phyloP scores from a whole-genome alignment of 225 moss, liverwort and hornwort genomes.

The Physcomitrellopsis africana region DNA sequence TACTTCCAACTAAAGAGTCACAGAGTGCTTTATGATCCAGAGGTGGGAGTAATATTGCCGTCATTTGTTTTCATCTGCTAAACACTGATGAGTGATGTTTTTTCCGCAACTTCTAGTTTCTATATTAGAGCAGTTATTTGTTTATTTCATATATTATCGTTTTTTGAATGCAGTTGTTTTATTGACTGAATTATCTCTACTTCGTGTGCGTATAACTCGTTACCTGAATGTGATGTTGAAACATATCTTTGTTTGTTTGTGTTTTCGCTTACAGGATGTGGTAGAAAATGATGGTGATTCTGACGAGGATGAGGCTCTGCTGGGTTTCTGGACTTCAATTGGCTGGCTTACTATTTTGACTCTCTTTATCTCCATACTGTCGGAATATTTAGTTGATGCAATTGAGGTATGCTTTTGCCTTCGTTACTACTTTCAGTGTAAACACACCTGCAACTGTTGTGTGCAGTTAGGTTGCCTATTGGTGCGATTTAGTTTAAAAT shows the following conservation, averaged over 20 bases:
- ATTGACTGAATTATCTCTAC: too few species aligned
- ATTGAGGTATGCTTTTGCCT: conserved; percentile 48
- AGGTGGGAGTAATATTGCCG: conserved; percentile 24
- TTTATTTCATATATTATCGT: too few species aligned
- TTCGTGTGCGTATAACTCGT: too few species aligned
- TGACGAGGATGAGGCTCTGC: conserved; percentile 45
- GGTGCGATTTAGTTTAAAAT: not conserved
- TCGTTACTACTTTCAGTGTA: too few species aligned
- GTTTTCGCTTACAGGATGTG: conserved; percentile 29
- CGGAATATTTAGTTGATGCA: conserved; percentile 71
- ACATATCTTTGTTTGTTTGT: not conserved
- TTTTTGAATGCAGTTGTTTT: too few species aligned
- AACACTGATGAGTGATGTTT: too few species aligned
- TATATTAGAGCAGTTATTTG: too few species aligned
- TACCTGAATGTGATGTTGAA: not conserved
- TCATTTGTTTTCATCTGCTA: not conserved
- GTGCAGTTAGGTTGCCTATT: too few species aligned
- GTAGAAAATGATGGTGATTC: conserved; percentile 34
- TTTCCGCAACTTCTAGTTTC: too few species aligned
- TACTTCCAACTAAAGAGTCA: conserved; percentile 77
- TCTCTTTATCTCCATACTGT: conserved; percentile 75
- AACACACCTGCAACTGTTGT: too few species aligned
- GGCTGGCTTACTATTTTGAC: conserved; percentile 78
- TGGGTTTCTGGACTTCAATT: conserved; percentile 64
- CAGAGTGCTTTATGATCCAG: conserved; percentile 43